Percentiles rank a stretch among this genome's conserved stretches.
Evolutionary conservation across 2,329 filamentous ascomycete species (phyloP).

Genomic region (Beauveria varroae): DNA sequence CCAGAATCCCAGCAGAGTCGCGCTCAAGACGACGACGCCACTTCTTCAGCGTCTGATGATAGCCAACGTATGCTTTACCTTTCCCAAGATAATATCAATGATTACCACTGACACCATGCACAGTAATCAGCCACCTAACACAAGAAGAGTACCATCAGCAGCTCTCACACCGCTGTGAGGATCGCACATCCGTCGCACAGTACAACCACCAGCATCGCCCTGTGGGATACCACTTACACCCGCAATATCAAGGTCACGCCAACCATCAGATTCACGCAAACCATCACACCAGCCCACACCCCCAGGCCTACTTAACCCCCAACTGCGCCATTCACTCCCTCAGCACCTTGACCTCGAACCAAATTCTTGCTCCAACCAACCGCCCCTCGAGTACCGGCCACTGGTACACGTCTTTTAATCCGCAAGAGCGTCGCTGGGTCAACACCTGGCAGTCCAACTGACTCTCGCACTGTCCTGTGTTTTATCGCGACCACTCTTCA

Average conservation of each 20-base stretch:
- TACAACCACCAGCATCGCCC: background rate
- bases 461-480: conserved; percentile 10
- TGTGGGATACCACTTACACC: conserved; percentile 2
- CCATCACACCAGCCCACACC: background rate
- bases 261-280: background rate
- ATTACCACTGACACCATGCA: background rate
- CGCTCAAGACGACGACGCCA: background rate
- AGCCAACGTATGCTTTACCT: background rate
- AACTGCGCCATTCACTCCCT: conserved; percentile 10
- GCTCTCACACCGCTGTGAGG: background rate
- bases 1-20: background rate
- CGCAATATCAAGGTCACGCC: background rate
- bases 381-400: conserved; percentile 18
- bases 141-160: background rate
- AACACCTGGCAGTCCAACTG: conserved; percentile 28
- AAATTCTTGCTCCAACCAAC: conserved; percentile 19
- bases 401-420: conserved; percentile 29
- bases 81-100: too few species aligned
- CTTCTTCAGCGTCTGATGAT: background rate
- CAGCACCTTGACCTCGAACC: conserved; percentile 21
- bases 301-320: background rate
- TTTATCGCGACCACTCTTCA: background rate
- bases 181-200: background rate
- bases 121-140: background rate
- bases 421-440: conserved; percentile 18